These are phyloP conservation scores for Maudiozyma serrabonitensis DNA, from an alignment of 805 yeast genomes.

Conservation along the genomic window DNA sequence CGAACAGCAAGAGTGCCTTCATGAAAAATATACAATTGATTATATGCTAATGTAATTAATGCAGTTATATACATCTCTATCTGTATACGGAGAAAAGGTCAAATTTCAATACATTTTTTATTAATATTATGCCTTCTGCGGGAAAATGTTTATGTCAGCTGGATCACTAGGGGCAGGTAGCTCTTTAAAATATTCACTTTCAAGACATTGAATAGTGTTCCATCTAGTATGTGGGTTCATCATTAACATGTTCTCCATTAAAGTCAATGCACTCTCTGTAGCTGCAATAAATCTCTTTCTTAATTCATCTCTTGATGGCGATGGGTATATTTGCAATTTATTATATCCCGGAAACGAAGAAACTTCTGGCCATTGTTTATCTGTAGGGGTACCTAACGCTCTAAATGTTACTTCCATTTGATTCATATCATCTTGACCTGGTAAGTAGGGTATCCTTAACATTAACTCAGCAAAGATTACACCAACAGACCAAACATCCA, in stretches of 20 bases:
- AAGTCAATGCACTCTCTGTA: constrained; percentile 69
- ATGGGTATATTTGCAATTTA: constrained; percentile 66
- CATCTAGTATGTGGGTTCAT: constrained; percentile 73
- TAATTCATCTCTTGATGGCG: constrained; percentile 71
- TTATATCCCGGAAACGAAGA: constrained; percentile 68
- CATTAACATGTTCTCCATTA: constrained; percentile 61
- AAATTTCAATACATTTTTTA: background rate
- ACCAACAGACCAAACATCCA: constrained; percentile 96
- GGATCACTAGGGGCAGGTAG: constrained; percentile 69
- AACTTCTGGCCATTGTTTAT: constrained; percentile 84
- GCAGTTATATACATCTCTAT: background rate
- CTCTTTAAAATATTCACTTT: constrained; percentile 61
- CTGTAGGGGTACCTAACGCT: constrained; percentile 95
- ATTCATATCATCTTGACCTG: constrained; percentile 84
- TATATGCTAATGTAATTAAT: background rate
- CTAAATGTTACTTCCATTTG: constrained; percentile 89
- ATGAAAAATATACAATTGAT: no score
- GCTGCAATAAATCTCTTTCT: constrained; percentile 85
- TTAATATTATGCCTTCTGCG: background rate
- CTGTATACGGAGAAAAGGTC: no score
- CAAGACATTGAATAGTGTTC: constrained; percentile 52
- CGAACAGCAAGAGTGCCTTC: no score
- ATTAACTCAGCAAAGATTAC: constrained; percentile 91
- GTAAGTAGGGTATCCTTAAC: constrained; percentile 89
- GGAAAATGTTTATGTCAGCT: constrained; percentile 8